Conservation (phyloP, 306 rosid species). For the Mucuna pruriens region DNA sequence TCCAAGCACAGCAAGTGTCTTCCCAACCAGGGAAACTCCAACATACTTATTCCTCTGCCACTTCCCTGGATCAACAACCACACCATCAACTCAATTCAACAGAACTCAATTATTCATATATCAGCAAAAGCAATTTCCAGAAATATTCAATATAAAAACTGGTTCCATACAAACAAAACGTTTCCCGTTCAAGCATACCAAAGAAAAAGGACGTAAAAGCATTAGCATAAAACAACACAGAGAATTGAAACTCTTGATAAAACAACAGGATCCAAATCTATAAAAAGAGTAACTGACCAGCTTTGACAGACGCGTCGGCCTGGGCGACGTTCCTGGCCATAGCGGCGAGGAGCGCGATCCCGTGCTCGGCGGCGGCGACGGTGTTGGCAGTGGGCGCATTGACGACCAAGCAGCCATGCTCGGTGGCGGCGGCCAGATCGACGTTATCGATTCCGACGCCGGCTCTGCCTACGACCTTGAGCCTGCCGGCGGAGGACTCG, state of each 20-base stretch:
- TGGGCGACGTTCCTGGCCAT: slow-evolving; percentile 99
- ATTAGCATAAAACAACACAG: not conserved
- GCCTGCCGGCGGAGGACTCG: slow-evolving; percentile 87
- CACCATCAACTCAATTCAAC: not conserved
- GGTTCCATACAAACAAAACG: not conserved
- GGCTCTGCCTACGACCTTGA: slow-evolving; percentile 96
- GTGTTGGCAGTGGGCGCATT: slow-evolving; percentile 99
- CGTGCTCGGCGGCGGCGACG: slow-evolving; percentile 96
- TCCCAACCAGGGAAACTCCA: slow-evolving; percentile 96
- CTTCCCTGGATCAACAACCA: slow-evolving; percentile 60
- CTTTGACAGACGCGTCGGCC: slow-evolving; percentile 92
- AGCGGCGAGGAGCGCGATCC: slow-evolving; percentile 87
- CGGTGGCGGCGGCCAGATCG: slow-evolving; percentile 99
- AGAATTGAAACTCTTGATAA: not conserved
- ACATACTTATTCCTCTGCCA: slow-evolving; percentile 95
- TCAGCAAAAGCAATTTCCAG: not conserved
- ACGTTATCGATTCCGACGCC: slow-evolving; percentile 99
- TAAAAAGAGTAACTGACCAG: slow-evolving; percentile 55
- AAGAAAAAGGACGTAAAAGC: not conserved
- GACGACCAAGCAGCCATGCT: slow-evolving; percentile 91
- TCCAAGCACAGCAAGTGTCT: slow-evolving; percentile 95
- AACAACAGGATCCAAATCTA: not conserved
- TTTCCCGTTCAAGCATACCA: not conserved
- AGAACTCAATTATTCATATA: not conserved
- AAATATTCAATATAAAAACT: not conserved